A percentile compares a stretch with the other conserved stretches of the same genome.
Conservation (phyloP, 352 stramenopile species). For the Phytophthora brassicae region DNA sequence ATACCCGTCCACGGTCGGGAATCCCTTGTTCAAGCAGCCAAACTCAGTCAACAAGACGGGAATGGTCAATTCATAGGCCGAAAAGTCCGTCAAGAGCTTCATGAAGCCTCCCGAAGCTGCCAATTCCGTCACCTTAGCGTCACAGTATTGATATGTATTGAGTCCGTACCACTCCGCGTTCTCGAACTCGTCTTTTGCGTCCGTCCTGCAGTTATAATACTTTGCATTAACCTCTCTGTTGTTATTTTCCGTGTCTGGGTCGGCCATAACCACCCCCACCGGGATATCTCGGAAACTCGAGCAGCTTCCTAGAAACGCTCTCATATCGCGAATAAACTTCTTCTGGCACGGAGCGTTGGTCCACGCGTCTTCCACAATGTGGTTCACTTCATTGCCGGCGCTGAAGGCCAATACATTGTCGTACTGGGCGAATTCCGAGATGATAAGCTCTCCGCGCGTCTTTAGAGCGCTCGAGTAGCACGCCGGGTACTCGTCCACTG, state of each 20-base stretch:
- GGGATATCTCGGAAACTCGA: conserved; percentile 63
- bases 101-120: conserved; percentile 60
- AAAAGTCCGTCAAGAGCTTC: conserved; percentile 62
- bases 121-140: conserved; percentile 43
- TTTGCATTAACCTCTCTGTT: conserved; percentile 65
- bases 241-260: conserved; percentile 45
- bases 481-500: conserved; percentile 42
- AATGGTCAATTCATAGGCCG: conserved; percentile 60
- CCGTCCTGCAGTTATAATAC: conserved; percentile 88
- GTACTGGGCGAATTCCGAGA: conserved; percentile 82
- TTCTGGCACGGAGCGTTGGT: conserved; percentile 87
- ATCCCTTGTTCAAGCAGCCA: conserved; percentile 71
- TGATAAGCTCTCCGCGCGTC: conserved; percentile 72
- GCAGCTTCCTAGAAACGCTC: conserved; percentile 61
- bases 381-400: conserved; percentile 85
- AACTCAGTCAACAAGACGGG: conserved; percentile 86
- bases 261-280: conserved; percentile 73
- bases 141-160: conserved; percentile 87
- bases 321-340: conserved; percentile 88
- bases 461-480: conserved; percentile 71
- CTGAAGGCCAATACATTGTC: conserved; percentile 84
- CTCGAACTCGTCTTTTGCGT: conserved; percentile 68
- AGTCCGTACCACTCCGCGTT: conserved; percentile 86
- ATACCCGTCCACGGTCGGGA: conserved; percentile 70
- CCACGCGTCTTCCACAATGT: conserved; percentile 40